These are phyloP conservation scores for Paecilomyces variotii DNA, from an alignment of 2,329 filamentous ascomycete genomes.

Conservation along the genomic window DNA sequence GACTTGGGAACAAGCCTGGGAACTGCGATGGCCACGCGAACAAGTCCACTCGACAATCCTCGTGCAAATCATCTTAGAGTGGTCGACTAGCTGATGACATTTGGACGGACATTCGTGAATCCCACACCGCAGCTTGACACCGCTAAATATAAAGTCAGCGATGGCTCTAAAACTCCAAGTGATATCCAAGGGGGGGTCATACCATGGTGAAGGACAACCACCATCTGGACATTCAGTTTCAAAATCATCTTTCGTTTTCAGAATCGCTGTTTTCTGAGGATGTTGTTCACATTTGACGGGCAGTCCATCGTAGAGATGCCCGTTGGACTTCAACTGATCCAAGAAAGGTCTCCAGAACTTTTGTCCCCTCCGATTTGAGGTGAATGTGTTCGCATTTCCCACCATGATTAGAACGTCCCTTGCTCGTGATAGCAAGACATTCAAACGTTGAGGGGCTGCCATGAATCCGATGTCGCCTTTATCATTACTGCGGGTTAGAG, in stretches of 20 bases:
- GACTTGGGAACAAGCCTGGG: conserved; percentile 40
- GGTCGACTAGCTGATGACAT: conserved; percentile 57
- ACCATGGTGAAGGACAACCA: conserved; percentile 59
- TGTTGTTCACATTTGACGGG: conserved; percentile 56
- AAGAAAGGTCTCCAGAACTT: conserved; percentile 53
- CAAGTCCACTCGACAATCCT: conserved; percentile 43
- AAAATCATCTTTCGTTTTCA: conserved; percentile 52
- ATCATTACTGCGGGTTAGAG: conserved; percentile 59
- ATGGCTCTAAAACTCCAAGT: conserved; percentile 4
- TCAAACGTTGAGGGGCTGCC: conserved; percentile 55
- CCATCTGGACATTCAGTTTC: conserved; percentile 58
- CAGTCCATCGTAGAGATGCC: conserved; percentile 52
- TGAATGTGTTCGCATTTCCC: conserved; percentile 61
- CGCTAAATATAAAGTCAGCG: conserved; percentile 21
- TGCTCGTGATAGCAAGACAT: conserved; percentile 62
- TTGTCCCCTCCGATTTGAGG: conserved; percentile 49
- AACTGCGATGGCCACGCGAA: conserved; percentile 42
- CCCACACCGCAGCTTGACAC: conserved; percentile 46
- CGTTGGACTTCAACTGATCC: conserved; percentile 43
- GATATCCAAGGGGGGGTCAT: conserved; percentile 13
- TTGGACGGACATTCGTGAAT: conserved; percentile 50
- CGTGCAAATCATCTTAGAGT: conserved; percentile 47
- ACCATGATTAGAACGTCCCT: conserved; percentile 60
- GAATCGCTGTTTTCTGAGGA: conserved; percentile 38
- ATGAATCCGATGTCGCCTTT: conserved; percentile 64